Conservation (phyloP, 352 stramenopile species). For the Globisporangium barbulae region DNA sequence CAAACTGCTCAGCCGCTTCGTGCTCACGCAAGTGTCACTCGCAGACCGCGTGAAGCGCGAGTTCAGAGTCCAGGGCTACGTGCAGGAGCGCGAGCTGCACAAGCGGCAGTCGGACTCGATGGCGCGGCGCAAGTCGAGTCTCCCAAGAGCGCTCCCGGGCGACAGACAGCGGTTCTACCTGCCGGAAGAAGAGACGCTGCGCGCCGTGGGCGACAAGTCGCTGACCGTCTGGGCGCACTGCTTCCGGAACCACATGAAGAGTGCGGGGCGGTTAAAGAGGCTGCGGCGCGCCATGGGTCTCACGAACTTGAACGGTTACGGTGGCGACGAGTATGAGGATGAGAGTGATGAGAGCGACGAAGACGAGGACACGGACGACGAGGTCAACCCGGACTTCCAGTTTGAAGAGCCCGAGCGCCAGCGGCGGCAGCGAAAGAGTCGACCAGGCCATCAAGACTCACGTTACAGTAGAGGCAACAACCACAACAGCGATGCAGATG, state of each 20-base stretch:
- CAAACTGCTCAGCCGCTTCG: constrained; percentile 33
- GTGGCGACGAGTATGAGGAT: neutral
- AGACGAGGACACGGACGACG: constrained; percentile 6
- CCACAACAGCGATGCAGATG: neutral
- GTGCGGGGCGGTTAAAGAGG: constrained; percentile 20
- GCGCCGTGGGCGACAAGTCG: constrained; percentile 41
- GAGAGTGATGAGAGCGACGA: neutral
- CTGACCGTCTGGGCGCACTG: constrained; percentile 57
- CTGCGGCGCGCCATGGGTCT: constrained; percentile 2
- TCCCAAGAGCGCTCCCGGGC: constrained; percentile 23
- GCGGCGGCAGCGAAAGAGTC: neutral
- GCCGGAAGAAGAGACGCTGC: constrained; percentile 36
- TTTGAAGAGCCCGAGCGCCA: constrained; percentile 12
- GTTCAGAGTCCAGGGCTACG: constrained; percentile 36
- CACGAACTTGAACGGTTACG: neutral
- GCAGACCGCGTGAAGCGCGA: constrained; percentile 23
- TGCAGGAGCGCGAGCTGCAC: constrained; percentile 39
- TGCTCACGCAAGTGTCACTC: constrained; percentile 48
- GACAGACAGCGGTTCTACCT: constrained; percentile 43
- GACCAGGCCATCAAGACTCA: neutral
- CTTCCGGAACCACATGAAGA: constrained; percentile 63
- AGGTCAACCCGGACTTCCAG: constrained; percentile 12
- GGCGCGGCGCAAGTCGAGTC: constrained; percentile 22
- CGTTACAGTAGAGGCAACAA: neutral
- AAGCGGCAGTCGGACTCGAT: constrained; percentile 43